phyloP scores from a whole-genome alignment of 768 basidiomycete species.

The Mycena rosella region DNA sequence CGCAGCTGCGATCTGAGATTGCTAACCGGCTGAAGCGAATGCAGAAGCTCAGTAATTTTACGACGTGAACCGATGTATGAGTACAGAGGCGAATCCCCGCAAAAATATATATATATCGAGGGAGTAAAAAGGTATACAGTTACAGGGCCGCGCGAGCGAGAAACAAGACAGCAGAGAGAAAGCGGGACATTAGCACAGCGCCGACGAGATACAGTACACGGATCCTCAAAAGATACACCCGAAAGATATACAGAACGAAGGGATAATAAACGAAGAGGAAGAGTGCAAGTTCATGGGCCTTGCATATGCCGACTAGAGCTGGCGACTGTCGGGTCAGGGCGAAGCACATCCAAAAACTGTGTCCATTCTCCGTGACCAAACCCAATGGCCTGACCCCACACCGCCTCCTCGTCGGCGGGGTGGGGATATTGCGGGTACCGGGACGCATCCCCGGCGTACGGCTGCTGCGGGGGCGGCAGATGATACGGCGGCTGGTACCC shows the following conservation, averaged over 20 bases:
- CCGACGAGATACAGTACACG: slow-evolving; percentile 32
- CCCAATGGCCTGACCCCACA: slow-evolving; percentile 83
- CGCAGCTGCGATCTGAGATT: slow-evolving; percentile 70
- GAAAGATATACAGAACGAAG: slow-evolving; percentile 35
- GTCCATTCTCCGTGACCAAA: slow-evolving; percentile 85
- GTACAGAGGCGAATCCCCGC: slow-evolving; percentile 13
- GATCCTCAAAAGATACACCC: slow-evolving; percentile 42
- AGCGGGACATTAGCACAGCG: slow-evolving; percentile 33
- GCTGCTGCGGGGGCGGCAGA: slow-evolving; percentile 42
- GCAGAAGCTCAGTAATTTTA: slow-evolving; percentile 69
- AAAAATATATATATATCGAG: slow-evolving; percentile 9
- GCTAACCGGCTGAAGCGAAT: slow-evolving; percentile 75
- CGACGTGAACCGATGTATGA: slow-evolving; percentile 37
- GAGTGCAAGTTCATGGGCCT: slow-evolving; percentile 24
- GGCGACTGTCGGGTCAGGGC: slow-evolving; percentile 53
- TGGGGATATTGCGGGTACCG: slow-evolving; percentile 63
- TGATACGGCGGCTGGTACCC: slow-evolving; percentile 41
- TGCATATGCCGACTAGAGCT: slow-evolving; percentile 46
- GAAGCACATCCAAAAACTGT: slow-evolving; percentile 73
- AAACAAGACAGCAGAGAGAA: slow-evolving; percentile 32
- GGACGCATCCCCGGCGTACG: slow-evolving; percentile 53
- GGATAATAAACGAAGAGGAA: slow-evolving; percentile 17
- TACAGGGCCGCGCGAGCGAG: slow-evolving; percentile 21
- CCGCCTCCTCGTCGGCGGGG: slow-evolving; percentile 70
- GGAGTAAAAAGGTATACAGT: slow-evolving; percentile 20